Evolutionary conservation across 228 moss, liverwort and hornwort species (phyloP).

Genomic region (Sphagnum fallax): DNA sequence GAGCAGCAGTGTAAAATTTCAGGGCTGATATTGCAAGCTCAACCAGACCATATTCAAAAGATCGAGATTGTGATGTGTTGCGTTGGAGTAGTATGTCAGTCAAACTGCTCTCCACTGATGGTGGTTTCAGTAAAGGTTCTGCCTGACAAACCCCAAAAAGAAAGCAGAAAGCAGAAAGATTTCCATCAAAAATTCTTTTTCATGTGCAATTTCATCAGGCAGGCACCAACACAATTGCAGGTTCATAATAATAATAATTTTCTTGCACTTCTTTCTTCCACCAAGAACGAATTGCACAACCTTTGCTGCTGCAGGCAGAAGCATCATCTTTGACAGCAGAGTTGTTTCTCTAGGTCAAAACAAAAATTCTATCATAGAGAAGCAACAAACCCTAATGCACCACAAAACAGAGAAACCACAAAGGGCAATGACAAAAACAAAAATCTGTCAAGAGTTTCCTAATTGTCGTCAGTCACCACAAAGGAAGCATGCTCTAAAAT

Average conservation of each 20-base stretch:
- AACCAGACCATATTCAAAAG: conserved; percentile 46
- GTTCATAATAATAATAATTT: conserved; percentile 39
- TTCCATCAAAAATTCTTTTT: conserved; percentile 16
- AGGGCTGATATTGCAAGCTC: not conserved
- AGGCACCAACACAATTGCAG: conserved; percentile 10
- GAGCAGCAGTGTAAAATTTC: not conserved
- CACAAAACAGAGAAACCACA: not conserved
- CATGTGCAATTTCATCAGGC: not conserved
- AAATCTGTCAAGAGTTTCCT: not conserved
- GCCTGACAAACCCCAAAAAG: conserved; percentile 49
- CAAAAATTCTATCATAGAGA: no score
- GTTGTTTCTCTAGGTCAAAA: no score
- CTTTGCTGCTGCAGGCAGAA: conserved; percentile 2
- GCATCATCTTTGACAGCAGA: not conserved
- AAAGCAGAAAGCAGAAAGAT: not conserved
- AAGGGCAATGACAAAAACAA: not conserved
- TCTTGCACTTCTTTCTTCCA: conserved; percentile 59
- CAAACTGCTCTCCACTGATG: conserved; percentile 63
- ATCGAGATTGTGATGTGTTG: conserved; percentile 39
- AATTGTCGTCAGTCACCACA: not conserved
- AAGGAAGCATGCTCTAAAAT: not conserved
- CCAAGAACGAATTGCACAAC: conserved; percentile 16
- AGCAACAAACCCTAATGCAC: no score
- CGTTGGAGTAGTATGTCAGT: conserved; percentile 56
- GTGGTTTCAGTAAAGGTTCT: conserved; percentile 50